Conservation (phyloP, 2,329 filamentous ascomycete species). For the Elsinoe ampelina region DNA sequence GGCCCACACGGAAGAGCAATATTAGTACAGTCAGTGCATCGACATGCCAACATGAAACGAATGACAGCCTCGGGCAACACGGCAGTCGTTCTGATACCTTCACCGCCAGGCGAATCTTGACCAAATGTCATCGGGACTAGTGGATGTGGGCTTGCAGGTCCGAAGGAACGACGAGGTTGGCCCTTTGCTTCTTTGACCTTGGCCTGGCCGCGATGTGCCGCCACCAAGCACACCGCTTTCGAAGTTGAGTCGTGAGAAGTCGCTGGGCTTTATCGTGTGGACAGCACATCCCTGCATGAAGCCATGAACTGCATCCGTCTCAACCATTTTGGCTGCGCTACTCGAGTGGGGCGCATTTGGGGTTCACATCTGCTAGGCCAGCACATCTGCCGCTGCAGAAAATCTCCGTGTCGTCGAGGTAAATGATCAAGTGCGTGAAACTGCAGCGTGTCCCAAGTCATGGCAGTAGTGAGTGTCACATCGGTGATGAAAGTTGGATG, state of each 20-base stretch:
- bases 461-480: background rate
- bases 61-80: slow-evolving; percentile 7
- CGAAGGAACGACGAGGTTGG: background rate
- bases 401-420: background rate
- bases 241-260: background rate
- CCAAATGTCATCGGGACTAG: background rate
- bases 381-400: background rate
- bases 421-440: background rate
- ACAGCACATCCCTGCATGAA: slow-evolving; percentile 3
- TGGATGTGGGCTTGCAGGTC: slow-evolving; percentile 2
- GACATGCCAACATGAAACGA: background rate
- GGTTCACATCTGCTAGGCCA: background rate
- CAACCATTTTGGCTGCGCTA: background rate
- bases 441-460: background rate
- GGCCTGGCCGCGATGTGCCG: background rate
- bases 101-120: background rate
- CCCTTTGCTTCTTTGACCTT: background rate
- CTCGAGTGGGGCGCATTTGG: background rate
- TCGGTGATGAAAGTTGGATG: slow-evolving; percentile 5
- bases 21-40: background rate
- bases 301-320: background rate
- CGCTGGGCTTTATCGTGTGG: background rate
- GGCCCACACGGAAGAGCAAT: background rate
- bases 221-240: slow-evolving; percentile 1
- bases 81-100: background rate